phyloP scores from a whole-genome alignment of 1,139 yeast species.

The Sugiyamaella novakii region DNA sequence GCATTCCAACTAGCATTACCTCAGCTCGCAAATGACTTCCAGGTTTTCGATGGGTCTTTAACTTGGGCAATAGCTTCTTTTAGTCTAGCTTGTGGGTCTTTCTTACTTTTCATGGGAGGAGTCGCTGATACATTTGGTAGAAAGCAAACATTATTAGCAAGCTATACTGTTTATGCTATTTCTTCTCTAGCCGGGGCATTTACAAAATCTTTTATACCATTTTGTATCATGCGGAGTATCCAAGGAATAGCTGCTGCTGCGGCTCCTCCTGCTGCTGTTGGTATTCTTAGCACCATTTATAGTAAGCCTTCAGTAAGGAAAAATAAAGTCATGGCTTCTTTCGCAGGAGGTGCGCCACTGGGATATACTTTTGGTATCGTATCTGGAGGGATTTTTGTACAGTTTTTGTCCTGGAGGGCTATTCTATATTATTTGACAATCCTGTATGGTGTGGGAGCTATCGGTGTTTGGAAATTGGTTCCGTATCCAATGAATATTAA shows the following conservation, averaged over 20 bases:
- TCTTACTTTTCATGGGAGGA: conserved; percentile 47
- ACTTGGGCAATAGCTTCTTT: conserved; percentile 49
- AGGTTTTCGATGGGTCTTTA: conserved; percentile 44
- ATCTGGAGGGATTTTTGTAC: conserved; percentile 49
- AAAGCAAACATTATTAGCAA: conserved; percentile 42
- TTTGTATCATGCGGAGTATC: conserved; percentile 46
- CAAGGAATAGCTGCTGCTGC: conserved; percentile 49
- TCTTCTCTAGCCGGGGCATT: conserved; percentile 47
- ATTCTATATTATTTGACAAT: conserved; percentile 47
- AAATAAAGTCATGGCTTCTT: conserved; percentile 48
- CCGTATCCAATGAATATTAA: conserved; percentile 33
- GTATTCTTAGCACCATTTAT: conserved; percentile 47
- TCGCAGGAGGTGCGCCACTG: conserved; percentile 51
- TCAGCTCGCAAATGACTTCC: conserved; percentile 41
- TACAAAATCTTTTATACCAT: conserved; percentile 40
- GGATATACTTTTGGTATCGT: conserved; percentile 48
- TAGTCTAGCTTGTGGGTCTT: conserved; percentile 47
- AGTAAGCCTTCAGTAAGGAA: conserved; percentile 43
- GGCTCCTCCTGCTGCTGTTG: conserved; percentile 50
- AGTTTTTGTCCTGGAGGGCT: conserved; percentile 46
- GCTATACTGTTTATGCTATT: conserved; percentile 42
- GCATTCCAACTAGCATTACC: conserved; percentile 44
- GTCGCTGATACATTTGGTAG: conserved; percentile 51
- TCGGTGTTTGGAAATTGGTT: conserved; percentile 37
- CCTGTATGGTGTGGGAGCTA: conserved; percentile 38